Percentiles rank a stretch among this genome's conserved stretches.
Evolutionary conservation across 116 monocot genomes (phyloP).

Genomic region (Papilionanthe hybrid): DNA sequence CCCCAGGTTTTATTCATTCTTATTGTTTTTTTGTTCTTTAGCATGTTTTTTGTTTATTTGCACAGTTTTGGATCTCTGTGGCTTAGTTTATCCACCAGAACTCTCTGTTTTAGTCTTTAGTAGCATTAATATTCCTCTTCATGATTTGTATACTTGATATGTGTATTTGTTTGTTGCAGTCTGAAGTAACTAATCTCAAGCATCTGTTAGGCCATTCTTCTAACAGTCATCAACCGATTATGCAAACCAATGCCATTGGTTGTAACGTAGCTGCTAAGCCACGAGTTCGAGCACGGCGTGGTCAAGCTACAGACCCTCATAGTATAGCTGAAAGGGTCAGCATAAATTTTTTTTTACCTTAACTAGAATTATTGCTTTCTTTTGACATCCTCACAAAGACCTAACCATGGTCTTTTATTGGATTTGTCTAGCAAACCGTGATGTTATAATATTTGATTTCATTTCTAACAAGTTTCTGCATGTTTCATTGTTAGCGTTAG

Average conservation of each 20-base stretch:
- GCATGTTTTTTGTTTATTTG: not conserved
- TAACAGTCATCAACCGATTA: constrained; percentile 22
- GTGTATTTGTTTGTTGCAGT: constrained; percentile 11
- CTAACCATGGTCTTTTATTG: not conserved
- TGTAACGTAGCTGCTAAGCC: constrained; percentile 45
- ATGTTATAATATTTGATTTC: not conserved
- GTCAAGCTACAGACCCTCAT: constrained; percentile 95
- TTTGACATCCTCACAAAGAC: not conserved
- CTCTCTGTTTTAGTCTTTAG: not conserved
- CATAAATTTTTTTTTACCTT: constrained; percentile 1
- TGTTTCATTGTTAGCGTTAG: not conserved
- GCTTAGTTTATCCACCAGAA: not conserved
- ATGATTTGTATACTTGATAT: not conserved
- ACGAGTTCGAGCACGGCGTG: constrained; percentile 72
- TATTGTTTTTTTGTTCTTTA: not conserved
- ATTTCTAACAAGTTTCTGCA: not conserved
- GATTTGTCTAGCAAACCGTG: not conserved
- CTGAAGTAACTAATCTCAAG: constrained; percentile 21
- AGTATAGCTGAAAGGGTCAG: constrained; percentile 94
- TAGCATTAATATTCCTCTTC: not conserved
- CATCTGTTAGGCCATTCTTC: constrained; percentile 26
- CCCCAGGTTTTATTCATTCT: constrained; percentile 21
- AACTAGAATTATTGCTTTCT: not conserved
- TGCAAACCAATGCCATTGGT: constrained; percentile 26
- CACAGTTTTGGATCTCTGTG: not conserved